phyloP scores from a whole-genome alignment of 2,329 filamentous ascomycete genomes.

The Penicillium paneum region DNA sequence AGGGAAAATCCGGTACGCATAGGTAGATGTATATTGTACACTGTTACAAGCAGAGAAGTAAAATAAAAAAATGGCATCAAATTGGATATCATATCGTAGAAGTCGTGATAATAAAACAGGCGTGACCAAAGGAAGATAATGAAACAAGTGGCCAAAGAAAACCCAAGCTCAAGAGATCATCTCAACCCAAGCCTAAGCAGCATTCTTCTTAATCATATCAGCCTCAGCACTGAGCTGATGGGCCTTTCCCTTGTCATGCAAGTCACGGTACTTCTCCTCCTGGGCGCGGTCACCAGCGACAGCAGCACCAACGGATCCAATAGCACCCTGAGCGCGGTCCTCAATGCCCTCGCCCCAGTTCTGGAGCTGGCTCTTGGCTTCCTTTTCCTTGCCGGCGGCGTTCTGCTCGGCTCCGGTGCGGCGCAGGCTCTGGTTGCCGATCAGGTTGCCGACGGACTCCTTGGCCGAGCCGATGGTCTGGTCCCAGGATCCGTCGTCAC shows the following conservation, averaged over 20 bases:
- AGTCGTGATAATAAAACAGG: constrained; percentile 8
- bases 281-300: constrained; percentile 67
- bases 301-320: constrained; percentile 69
- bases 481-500: constrained; percentile 72
- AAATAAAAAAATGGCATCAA: constrained; percentile 7
- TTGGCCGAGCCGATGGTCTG: constrained; percentile 86
- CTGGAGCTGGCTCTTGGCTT: constrained; percentile 75
- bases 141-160: neutral
- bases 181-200: constrained; percentile 5
- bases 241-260: constrained; percentile 81
- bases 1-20: too few relatives aligned
- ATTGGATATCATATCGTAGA: constrained; percentile 21
- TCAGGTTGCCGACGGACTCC: constrained; percentile 70
- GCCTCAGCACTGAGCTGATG: constrained; percentile 77
- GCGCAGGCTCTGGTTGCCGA: constrained; percentile 75
- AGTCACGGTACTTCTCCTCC: constrained; percentile 62
- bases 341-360: constrained; percentile 68
- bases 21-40: too few relatives aligned
- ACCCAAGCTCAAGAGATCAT: neutral
- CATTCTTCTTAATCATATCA: constrained; percentile 65
- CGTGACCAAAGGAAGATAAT: neutral
- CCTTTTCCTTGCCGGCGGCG: constrained; percentile 71
- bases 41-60: neutral
- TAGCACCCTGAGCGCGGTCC: constrained; percentile 65
- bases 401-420: constrained; percentile 74